Base-by-base conservation (phyloP, 1,284 basidiomycete species). In the Ceratorhiza oryzae-sativae region DNA sequence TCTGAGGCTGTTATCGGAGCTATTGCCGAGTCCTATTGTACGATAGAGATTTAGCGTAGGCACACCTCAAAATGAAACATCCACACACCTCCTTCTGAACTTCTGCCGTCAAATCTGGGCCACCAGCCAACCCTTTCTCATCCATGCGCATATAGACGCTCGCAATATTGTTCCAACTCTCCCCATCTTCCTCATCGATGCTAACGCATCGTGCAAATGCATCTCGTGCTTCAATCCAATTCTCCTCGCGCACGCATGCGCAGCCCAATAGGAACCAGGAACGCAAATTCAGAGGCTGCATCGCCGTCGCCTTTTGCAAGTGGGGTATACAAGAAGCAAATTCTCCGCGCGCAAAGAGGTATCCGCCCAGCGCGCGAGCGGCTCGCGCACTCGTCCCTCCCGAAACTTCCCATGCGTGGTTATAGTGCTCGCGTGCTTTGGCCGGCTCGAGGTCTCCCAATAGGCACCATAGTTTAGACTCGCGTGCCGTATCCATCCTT, bases 141-240 rank as follows among this genome's bases (percentile, higher is more conserved):
- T 87, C 89, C 80, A 95, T 85, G 34, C 93, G 89, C 70, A 99
- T 86, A 80, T 98, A 98, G 77, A 96, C 91, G 75, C 92, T 96
- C 25, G 97, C 97, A 68, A 99, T 83, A 80, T 99, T 99, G 79
- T 92, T 98, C 97, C 97, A 99, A 75, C 94, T 96, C 84, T 99
- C 97, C 2, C 88, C 93, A 78, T 99, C 96, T 77, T 99, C 97
- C 74, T 97, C 94, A 75, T 98, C 96, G 73, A 99, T 89, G 9
- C 87, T 83, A 0, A 97, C 95, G 77, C 94, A 95, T 42, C 96
- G 85, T 59, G 85, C 83, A 81, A 99, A 99, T 0, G 93, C 91
- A 58, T 91, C 88, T 71, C 90, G 88, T 0, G 91, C 96, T 30
- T 90, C 90, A 30, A 86, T 85, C 95, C 95, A 98, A 70, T 89